Percentiles rank a stretch among this genome's conserved stretches.
These are phyloP conservation scores for Nidula microcarpa DNA, from an alignment of 768 basidiomycete species.

Conservation along the genomic window DNA sequence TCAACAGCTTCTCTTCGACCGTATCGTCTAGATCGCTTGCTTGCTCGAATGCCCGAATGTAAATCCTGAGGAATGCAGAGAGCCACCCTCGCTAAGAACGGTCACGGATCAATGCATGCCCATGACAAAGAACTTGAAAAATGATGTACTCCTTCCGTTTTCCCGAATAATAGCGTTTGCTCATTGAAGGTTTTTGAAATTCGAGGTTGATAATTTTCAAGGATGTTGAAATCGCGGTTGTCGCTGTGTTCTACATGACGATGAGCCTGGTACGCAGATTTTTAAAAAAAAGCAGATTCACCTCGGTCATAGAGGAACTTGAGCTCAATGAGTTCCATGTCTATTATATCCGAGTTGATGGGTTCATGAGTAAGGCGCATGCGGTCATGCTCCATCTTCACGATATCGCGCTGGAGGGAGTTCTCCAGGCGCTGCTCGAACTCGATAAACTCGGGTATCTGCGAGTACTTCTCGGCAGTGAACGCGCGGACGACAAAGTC, in stretches of 20 bases:
- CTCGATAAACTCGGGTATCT: constrained; percentile 80
- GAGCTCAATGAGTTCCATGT: constrained; percentile 81
- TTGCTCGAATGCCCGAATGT: constrained; percentile 74
- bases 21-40: constrained; percentile 78
- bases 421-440: constrained; percentile 82
- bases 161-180: constrained; percentile 67
- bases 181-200: constrained; percentile 48
- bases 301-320: constrained; percentile 80
- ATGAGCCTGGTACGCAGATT: background rate
- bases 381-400: constrained; percentile 81
- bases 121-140: background rate
- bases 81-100: constrained; percentile 65
- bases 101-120: background rate
- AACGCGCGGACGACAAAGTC: constrained; percentile 83
- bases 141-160: constrained; percentile 55
- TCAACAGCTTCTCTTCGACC: constrained; percentile 77
- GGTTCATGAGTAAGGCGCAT: constrained; percentile 79
- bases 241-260: constrained; percentile 64
- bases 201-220: constrained; percentile 76
- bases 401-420: constrained; percentile 79
- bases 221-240: constrained; percentile 80
- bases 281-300: constrained; percentile 24
- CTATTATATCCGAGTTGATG: constrained; percentile 66
- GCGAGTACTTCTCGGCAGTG: constrained; percentile 77
- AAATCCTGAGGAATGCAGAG: constrained; percentile 65